Conservation (phyloP, 345 rosid genomes). For the Anastatica hierochuntica region DNA sequence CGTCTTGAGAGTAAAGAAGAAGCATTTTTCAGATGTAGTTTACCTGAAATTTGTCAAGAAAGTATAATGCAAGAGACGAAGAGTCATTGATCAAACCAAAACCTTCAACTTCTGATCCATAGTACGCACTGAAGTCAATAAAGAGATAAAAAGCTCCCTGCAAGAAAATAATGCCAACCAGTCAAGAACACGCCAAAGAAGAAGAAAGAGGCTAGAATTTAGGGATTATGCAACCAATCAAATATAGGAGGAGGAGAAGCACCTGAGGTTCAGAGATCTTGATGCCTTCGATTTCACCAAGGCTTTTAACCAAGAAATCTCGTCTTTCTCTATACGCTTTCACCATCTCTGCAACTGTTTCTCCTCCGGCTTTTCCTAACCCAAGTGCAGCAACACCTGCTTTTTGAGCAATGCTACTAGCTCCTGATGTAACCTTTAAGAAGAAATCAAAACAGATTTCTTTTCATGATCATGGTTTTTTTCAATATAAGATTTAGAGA, state of each 20-base stretch:
- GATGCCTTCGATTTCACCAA: constrained; percentile 69
- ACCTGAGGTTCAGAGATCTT: constrained; percentile 92
- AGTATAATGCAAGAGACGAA: constrained; percentile 52
- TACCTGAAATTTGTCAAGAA: constrained; percentile 37
- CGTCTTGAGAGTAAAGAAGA: not conserved
- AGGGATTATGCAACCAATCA: too few relatives aligned
- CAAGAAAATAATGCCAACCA: constrained; percentile 12
- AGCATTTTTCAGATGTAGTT: not conserved
- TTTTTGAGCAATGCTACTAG: constrained; percentile 80
- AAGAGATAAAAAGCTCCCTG: constrained; percentile 98
- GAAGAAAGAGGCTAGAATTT: constrained; percentile 1
- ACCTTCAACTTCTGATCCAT: constrained; percentile 66
- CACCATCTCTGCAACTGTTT: constrained; percentile 73
- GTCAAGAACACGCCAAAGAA: not conserved
- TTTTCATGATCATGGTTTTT: not conserved
- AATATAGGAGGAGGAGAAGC: not conserved
- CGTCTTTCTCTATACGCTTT: constrained; percentile 84
- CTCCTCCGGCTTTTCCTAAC: constrained; percentile 92
- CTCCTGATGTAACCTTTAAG: constrained; percentile 74
- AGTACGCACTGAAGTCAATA: constrained; percentile 71
- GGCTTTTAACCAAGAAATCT: constrained; percentile 75
- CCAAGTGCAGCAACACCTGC: constrained; percentile 91
- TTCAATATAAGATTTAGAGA: not conserved
- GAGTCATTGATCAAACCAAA: constrained; percentile 68
- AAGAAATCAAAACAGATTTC: not conserved